Base-by-base conservation (phyloP, 1,284 basidiomycete species). In the Microstroma glucosiphilum region DNA sequence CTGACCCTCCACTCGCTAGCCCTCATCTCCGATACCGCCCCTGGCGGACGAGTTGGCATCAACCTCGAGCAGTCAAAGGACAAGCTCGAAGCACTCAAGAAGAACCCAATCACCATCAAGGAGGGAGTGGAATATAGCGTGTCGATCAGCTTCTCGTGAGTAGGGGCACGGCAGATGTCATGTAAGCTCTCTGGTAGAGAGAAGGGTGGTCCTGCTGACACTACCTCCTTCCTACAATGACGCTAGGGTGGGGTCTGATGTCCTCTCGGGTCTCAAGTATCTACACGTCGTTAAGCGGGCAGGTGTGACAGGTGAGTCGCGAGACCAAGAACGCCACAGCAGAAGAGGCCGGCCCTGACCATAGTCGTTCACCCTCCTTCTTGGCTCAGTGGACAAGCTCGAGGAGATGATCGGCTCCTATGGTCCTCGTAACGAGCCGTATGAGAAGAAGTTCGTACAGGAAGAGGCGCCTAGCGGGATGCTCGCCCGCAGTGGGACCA, bases 361-460 rank as follows among this genome's bases (percentile, higher is more conserved):
- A n/a, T 25, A 54, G n/a, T 4, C 30, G 9, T 40, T 9, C 9
- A 9, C 11, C 43, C 51, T 46, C 56, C 30, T 1, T 25, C 30
- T n/a, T 64, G 40, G 48, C 30, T 19, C 73, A 90, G 90, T 92
- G 70, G 91, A 91, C 79, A 91, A 89, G 80, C 79, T 91, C 75
- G 90, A 92, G 72, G 85, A 89, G 75, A 93, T 93, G 91, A 85
- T 92, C 41, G 91, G 91, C 30, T 91, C 89, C 1, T 93, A 90
- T 79, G 87, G 89, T 6, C 75, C 79, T 1, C 69, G 72, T 40
- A 57, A 61, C 25, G 73, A 77, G 64, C 71, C 77, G 3, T 78
- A 79, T 64, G 69, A 71, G 58, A 83, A 84, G 71, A 68, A 71
- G 9, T 80, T 81, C 65, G 78, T 76, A 6, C 71, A 78, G 1